Conservation (phyloP, 2,329 filamentous ascomycete genomes). For the Pyrenophora teres region DNA sequence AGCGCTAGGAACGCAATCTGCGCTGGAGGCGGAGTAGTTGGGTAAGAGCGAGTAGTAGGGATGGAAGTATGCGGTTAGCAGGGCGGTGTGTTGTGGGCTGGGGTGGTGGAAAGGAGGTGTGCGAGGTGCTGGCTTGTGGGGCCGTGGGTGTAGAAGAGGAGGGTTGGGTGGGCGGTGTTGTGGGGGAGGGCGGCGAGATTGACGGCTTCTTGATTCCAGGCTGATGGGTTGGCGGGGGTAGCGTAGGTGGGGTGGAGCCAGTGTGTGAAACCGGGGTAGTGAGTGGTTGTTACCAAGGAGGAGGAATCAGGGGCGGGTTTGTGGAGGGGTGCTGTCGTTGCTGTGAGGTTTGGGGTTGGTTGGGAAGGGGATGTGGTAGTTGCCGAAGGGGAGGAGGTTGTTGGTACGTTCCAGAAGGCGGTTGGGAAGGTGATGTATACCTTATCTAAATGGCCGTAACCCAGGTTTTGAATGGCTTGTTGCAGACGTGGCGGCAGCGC, state of each 20-base stretch:
- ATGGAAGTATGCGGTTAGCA: constrained; percentile 69
- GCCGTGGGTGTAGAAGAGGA: constrained; percentile 82
- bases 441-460: constrained; percentile 75
- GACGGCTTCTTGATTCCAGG: constrained; percentile 77
- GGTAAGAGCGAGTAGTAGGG: constrained; percentile 81
- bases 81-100: constrained; percentile 51
- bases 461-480: constrained; percentile 66
- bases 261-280: constrained; percentile 70
- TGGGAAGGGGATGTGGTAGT: neutral
- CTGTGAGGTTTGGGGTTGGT: constrained; percentile 44
- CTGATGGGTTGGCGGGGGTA: constrained; percentile 61
- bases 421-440: constrained; percentile 66
- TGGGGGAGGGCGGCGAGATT: constrained; percentile 71
- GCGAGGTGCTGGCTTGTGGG: constrained; percentile 46
- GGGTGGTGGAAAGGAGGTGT: constrained; percentile 35
- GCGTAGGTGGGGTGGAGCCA: constrained; percentile 76
- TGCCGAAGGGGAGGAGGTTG: constrained; percentile 13
- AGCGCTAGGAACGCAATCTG: constrained; percentile 65
- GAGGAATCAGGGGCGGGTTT: constrained; percentile 24
- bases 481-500: constrained; percentile 61
- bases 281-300: constrained; percentile 34
- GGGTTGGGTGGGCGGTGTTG: constrained; percentile 70
- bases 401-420: constrained; percentile 69
- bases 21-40: constrained; percentile 60
- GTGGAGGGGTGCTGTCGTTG: constrained; percentile 45